Conservation (phyloP, 352 stramenopile species). For the Phytophthora syringae region DNA sequence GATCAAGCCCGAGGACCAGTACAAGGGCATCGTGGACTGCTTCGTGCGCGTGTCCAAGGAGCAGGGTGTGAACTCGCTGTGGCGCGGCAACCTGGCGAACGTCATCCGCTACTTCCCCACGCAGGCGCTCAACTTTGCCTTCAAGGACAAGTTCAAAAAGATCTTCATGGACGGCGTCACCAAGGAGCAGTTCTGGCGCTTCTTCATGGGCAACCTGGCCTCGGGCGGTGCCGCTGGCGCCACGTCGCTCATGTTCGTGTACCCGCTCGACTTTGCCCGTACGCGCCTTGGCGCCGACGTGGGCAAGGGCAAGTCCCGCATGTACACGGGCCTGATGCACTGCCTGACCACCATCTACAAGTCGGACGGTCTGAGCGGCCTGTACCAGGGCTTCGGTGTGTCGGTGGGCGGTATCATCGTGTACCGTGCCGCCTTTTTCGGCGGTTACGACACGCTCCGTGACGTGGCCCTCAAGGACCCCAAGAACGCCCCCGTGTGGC, state of each 20-base stretch:
- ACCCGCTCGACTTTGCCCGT: constrained; percentile 98
- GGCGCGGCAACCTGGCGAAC: constrained; percentile 92
- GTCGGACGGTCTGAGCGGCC: constrained; percentile 85
- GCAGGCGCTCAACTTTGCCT: constrained; percentile 93
- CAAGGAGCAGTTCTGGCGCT: constrained; percentile 98
- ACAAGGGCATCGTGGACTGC: constrained; percentile 93
- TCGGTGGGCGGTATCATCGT: constrained; percentile 99
- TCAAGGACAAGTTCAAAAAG: constrained; percentile 95
- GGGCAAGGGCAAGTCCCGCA: constrained; percentile 95
- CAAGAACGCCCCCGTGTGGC: constrained; percentile 87
- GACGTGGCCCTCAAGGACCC: constrained; percentile 86
- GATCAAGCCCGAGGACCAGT: constrained; percentile 93
- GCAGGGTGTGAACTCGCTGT: constrained; percentile 90
- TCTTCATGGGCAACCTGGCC: constrained; percentile 98
- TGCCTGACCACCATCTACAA: constrained; percentile 97
- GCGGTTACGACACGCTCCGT: constrained; percentile 97
- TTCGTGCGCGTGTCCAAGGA: constrained; percentile 90
- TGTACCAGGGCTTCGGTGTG: constrained; percentile 99
- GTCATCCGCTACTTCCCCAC: constrained; percentile 94
- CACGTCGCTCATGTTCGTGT: constrained; percentile 96
- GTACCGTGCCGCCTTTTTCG: constrained; percentile 99
- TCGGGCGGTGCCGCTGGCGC: constrained; percentile 97
- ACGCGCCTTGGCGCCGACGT: constrained; percentile 99
- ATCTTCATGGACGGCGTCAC: constrained; percentile 87
- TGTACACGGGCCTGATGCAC: constrained; percentile 98